A percentile compares a stretch with the other conserved stretches of the same genome.
phyloP scores from a whole-genome alignment of 164 flowering plant species.

The Umbilicus rupestris region DNA sequence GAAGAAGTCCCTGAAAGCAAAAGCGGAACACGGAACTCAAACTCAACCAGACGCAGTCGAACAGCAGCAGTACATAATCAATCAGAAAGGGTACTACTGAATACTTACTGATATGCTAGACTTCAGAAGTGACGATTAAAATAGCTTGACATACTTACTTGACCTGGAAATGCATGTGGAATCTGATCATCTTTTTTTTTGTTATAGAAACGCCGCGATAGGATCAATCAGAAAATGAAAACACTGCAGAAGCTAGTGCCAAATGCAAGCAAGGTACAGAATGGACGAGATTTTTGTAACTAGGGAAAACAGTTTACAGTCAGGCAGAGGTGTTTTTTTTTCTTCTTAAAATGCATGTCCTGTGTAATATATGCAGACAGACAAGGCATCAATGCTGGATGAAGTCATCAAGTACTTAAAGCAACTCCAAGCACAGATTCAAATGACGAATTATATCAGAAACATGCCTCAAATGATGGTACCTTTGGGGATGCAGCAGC shows the following conservation, averaged over 20 bases:
- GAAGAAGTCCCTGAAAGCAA: not conserved
- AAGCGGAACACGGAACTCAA: too few species aligned
- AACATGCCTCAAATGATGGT: slow-evolving; percentile 48
- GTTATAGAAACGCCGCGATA: not conserved
- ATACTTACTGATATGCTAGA: not conserved
- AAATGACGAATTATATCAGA: slow-evolving; percentile 35
- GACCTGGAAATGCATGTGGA: not conserved
- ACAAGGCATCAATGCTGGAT: slow-evolving; percentile 33
- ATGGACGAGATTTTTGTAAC: not conserved
- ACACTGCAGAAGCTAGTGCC: slow-evolving; percentile 10
- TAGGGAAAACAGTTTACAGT: not conserved
- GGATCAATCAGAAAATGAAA: slow-evolving; percentile 11
- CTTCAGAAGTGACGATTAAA: not conserved
- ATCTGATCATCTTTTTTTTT: not conserved
- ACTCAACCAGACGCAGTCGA: slow-evolving; percentile 9
- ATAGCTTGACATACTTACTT: not conserved
- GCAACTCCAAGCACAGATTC: slow-evolving; percentile 62
- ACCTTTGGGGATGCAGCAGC: slow-evolving; percentile 48
- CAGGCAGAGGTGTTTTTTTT: not conserved
- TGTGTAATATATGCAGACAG: not conserved
- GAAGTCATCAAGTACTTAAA: slow-evolving; percentile 59
- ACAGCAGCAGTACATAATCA: slow-evolving; percentile 10
- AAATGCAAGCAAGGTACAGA: slow-evolving; percentile 7
- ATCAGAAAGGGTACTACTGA: slow-evolving; percentile 6
- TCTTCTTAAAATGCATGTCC: not conserved